Base-by-base conservation (phyloP, 192 early-diverging fungal species). In the Backusella parvicylindrica region DNA sequence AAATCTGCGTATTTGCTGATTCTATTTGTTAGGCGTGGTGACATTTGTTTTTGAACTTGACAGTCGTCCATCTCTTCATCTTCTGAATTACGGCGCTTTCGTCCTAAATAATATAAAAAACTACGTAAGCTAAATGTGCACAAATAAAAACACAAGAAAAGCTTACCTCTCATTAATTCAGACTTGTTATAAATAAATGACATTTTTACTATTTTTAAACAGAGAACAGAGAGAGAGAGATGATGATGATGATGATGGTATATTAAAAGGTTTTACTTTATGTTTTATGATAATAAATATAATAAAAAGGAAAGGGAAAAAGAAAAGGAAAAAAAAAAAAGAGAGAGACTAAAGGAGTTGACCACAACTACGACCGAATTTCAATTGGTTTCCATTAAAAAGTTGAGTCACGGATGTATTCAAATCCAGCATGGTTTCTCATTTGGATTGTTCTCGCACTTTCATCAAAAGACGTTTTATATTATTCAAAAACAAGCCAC, bases 11-110 rank as follows among this genome's bases (percentile, higher is more conserved):
- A 12, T 37, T 26, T 68, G 38, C 6, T 68, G 21, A 56, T 32
- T 49, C 38, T 47, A 21, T 21, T 49, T 13, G 63, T 60, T 43
- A 70, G 70, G 18, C 63, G 64, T 41, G 26, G 71, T 35, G 60
- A 56, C 23, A 38, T 41, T 15, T 73, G 60, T n/a, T 73, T 70
- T n/a, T 74, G 53, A 6, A 73, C 71, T 70, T 70, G 76, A 13
- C 71, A 66, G 26, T 77, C 71, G 21, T n/a, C 23, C 79, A 81
- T 81, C 49, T 81, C 79, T 43, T 81, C 79, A 73, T 81, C 79
- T 73, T 81, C 79, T 5, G 74, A 75, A 47, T 72, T 71, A 32
- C 79, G 75, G 16, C 79, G 75, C 47, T 81, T 81, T 15, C 75
- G 70, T 23, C 79, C 79, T 81, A 74, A 11, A 37, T n/a, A 6